Conservation (phyloP, 192 early-diverging fungal genomes). For the Coemansia erecta region DNA sequence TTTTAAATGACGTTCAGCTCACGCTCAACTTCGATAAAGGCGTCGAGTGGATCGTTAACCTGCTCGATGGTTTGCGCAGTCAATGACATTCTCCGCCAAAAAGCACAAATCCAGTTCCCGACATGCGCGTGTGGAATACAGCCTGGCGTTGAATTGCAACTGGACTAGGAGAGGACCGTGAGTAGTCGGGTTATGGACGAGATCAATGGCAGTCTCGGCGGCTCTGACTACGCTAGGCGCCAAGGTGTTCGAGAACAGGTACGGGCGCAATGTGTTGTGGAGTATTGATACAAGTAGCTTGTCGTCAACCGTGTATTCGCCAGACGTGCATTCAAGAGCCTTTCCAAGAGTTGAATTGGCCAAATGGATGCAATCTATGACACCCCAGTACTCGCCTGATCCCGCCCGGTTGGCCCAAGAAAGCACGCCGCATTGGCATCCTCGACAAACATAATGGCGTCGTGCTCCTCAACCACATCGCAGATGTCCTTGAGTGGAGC, state of each 20-base stretch:
- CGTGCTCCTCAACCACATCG: conserved; percentile 68
- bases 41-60: conserved; percentile 52
- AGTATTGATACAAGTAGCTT: conserved; percentile 47
- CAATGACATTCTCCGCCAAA: conserved; percentile 60
- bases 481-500: conserved; percentile 62
- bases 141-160: conserved; percentile 58
- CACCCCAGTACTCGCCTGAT: conserved; percentile 63
- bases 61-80: conserved; percentile 55
- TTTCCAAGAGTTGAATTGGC: conserved; percentile 63
- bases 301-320: conserved; percentile 53
- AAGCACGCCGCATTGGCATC: conserved; percentile 70
- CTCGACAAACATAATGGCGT: conserved; percentile 72
- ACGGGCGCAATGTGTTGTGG: conserved; percentile 56
- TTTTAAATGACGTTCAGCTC: conserved; percentile 37
- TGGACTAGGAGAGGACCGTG: conserved; percentile 48
- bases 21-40: conserved; percentile 56
- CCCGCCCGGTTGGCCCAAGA: conserved; percentile 66
- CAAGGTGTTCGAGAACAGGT: conserved; percentile 60
- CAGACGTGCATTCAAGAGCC: conserved; percentile 56
- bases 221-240: conserved; percentile 58
- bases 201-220: conserved; percentile 54
- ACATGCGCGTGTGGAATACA: conserved; percentile 61
- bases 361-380: conserved; percentile 55
- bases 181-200: conserved; percentile 48
- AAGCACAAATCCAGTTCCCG: conserved; percentile 60